These are phyloP conservation scores for Exophiala bonariae DNA, from an alignment of 2,329 filamentous ascomycete genomes.

Conservation along the genomic window DNA sequence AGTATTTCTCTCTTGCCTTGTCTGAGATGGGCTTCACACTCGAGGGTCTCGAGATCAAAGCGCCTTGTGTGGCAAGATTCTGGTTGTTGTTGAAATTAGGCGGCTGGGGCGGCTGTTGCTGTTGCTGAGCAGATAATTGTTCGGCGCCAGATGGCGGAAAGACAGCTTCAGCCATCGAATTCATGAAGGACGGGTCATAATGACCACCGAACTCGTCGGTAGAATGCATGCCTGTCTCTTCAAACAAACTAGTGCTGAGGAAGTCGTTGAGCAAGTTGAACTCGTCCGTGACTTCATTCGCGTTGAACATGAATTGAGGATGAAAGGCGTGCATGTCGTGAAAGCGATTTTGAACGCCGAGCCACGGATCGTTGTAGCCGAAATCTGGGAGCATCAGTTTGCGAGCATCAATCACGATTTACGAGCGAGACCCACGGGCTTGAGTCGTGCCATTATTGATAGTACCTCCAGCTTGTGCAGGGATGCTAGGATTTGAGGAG, in stretches of 20 bases:
- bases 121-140: conserved; percentile 36
- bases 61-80: conserved; percentile 40
- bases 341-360: conserved; percentile 75
- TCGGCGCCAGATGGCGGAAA: conserved; percentile 30
- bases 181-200: conserved; percentile 59
- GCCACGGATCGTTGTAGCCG: conserved; percentile 78
- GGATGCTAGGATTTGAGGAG: conserved; percentile 49
- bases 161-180: conserved; percentile 40
- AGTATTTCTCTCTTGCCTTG: conserved; percentile 77
- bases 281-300: conserved; percentile 93
- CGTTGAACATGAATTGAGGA: conserved; percentile 90
- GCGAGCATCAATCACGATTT: conserved; percentile 17
- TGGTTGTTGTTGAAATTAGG: conserved; percentile 35
- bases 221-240: conserved; percentile 70
- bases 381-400: conserved; percentile 58
- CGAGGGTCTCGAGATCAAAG: conserved; percentile 60
- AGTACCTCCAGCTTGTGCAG: conserved; percentile 66
- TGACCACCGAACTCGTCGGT: conserved; percentile 64
- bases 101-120: conserved; percentile 33
- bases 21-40: conserved; percentile 64
- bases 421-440: conserved; percentile 64
- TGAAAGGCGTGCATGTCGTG: conserved; percentile 95
- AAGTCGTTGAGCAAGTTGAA: conserved; percentile 97
- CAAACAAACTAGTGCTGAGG: conserved; percentile 84
- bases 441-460: conserved; percentile 66